Base-by-base conservation (phyloP, 2,329 filamentous ascomycete genomes). In the Pestalotiopsis sp. region DNA sequence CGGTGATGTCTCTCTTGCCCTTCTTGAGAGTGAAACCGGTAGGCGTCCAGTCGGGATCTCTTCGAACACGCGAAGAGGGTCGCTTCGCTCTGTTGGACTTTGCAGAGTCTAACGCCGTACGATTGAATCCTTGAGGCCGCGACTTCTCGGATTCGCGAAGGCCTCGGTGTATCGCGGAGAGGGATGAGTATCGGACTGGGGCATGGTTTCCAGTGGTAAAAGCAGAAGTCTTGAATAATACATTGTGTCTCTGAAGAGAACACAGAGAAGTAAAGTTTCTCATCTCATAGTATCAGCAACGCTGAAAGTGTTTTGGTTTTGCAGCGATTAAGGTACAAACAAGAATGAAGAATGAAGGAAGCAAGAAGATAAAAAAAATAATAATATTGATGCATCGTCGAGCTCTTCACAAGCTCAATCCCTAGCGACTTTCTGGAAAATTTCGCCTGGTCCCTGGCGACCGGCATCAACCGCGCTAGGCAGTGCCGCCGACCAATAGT, bases 131-230 rank as follows among this genome's bases (percentile, higher is more conserved):
- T 67, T 79, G 78, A 20, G 76, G 75, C 64, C 75, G 72, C 45
- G 76, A 75, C 67, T 78, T 78, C 68, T 81, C 72, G 23, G 80
- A 82, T 45, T 74, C 70, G 31, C 90, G 88, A 67, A 93, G 83
- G 14, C 92, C 92, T 60, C 86, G 84, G 72, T 90, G 87, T 75
- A 94, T 94, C 58, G 91, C 91, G 11, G 91, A 92, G 69, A 93
- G 84, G 57, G 89, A 91, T 25, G 87, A 86, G 75, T 82, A 75
- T 69, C 85, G 84, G 41, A 75, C 75, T 67, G 68, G 68, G 69
- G 70, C 58, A 69, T 68, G 58, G 57, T 65, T 60, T 65, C 69
- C 25, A 56, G 64, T 69, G 11, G 63, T 68, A 20, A 67, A 23
- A 49, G 45, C 65, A 36, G 68, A 67, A 31, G 59, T 20, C 68